phyloP scores from a whole-genome alignment of 768 basidiomycete species.

The Pulveroboletus ravenelii region DNA sequence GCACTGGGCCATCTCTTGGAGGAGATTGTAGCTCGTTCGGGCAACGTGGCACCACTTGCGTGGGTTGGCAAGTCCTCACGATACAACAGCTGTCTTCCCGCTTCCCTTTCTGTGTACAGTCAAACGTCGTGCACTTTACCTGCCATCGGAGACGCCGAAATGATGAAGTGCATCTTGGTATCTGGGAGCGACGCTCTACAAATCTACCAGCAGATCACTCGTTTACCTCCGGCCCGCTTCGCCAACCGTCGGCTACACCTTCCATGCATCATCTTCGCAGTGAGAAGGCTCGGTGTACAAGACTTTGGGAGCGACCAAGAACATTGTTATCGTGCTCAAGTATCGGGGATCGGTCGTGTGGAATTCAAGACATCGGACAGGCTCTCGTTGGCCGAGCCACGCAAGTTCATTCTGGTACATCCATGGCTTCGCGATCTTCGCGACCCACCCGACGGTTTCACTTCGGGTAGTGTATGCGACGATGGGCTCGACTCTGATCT shows the following conservation, averaged over 20 bases:
- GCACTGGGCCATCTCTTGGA: slow-evolving; percentile 6
- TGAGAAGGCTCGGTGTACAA: slow-evolving; percentile 1
- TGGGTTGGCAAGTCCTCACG: slow-evolving; percentile 2
- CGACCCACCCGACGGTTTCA: not conserved
- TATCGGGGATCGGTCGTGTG: not conserved
- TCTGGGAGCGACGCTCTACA: no score
- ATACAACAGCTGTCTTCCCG: slow-evolving; percentile 12
- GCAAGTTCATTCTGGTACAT: slow-evolving; percentile 4
- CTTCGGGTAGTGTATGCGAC: not conserved
- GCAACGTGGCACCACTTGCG: slow-evolving; percentile 1
- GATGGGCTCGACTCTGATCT: not conserved
- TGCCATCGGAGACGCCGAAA: not conserved
- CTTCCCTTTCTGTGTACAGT: not conserved
- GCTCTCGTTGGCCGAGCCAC: not conserved
- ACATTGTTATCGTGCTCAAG: slow-evolving; percentile 1
- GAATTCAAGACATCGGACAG: slow-evolving; percentile 2
- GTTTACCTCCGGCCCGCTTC: slow-evolving; percentile 1
- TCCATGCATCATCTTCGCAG: slow-evolving; percentile 9
- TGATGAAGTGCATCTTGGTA: not conserved
- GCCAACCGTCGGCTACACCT: slow-evolving; percentile 2
- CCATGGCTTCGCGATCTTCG: slow-evolving; percentile 13
- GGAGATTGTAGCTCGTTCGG: slow-evolving; percentile 5
- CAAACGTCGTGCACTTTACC: no score
- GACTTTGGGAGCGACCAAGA: not conserved
- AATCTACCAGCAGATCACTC: not conserved